phyloP scores from a whole-genome alignment of 495 filamentous ascomycete genomes.

The Lophiotrema nucula region DNA sequence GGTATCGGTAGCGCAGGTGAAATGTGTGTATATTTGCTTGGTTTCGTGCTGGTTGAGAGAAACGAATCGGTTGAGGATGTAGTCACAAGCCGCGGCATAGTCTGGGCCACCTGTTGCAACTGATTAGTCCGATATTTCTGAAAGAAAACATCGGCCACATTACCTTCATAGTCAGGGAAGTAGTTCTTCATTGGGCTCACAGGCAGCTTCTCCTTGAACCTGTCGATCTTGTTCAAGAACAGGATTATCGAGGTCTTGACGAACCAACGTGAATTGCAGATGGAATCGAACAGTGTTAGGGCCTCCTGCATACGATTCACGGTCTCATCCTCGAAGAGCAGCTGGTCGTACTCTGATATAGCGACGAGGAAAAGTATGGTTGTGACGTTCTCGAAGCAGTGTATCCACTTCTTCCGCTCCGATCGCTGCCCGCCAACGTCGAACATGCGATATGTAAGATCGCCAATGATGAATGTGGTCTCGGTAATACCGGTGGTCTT shows the following conservation, averaged over 20 bases:
- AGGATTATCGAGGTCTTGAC: constrained; percentile 92
- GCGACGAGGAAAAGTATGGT: constrained; percentile 92
- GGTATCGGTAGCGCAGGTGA: constrained; percentile 97
- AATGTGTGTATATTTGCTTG: constrained; percentile 99
- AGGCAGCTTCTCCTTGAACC: constrained; percentile 87
- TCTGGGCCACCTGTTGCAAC: constrained; percentile 67
- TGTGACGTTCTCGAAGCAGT: constrained; percentile 97
- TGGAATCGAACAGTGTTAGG: constrained; percentile 95
- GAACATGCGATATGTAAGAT: constrained; percentile 98
- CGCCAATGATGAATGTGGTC: constrained; percentile 90
- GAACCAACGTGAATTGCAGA: constrained; percentile 98
- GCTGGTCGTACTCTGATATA: constrained; percentile 95
- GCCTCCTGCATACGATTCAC: constrained; percentile 99
- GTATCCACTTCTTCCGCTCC: constrained; percentile 99
- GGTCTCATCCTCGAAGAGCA: constrained; percentile 94
- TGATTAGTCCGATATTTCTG: constrained; percentile 16
- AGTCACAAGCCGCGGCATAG: constrained; percentile 90
- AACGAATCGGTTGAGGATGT: constrained; percentile 96
- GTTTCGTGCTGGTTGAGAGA: constrained; percentile 98
- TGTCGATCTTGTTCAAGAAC: constrained; percentile 98
- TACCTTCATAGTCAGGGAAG: constrained; percentile 79
- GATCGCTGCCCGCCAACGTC: constrained; percentile 97
- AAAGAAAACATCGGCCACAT: neutral
- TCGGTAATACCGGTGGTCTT: constrained; percentile 97
- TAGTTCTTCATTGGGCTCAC: constrained; percentile 78